These are phyloP conservation scores for Mucor irregularis DNA, from an alignment of 371 early-diverging fungal genomes.

Conservation along the genomic window DNA sequence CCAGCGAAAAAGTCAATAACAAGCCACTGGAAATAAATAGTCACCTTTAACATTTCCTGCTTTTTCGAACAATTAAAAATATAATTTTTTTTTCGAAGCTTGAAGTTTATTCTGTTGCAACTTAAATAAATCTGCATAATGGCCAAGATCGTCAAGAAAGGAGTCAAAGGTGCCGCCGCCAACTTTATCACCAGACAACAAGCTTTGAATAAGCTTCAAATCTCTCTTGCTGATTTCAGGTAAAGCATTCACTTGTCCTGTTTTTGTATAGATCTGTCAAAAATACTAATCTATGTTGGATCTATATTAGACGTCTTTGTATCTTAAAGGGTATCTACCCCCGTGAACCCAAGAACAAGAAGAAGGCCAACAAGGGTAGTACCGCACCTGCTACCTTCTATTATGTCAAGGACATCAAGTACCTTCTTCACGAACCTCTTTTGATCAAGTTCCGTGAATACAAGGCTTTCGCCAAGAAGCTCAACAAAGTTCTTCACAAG, in stretches of 20 bases:
- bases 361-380: constrained; percentile 93
- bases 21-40: neutral
- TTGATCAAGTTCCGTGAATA: constrained; percentile 89
- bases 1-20: neutral
- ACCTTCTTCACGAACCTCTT: constrained; percentile 90
- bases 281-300: neutral
- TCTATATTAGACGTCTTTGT: constrained; percentile 79
- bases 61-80: neutral
- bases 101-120: constrained; percentile 8
- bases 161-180: constrained; percentile 86
- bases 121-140: constrained; percentile 36
- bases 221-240: constrained; percentile 93
- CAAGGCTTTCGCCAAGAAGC: constrained; percentile 82
- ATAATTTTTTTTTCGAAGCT: neutral
- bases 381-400: constrained; percentile 90
- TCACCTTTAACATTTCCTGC: neutral
- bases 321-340: constrained; percentile 99
- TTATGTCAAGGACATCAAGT: constrained; percentile 94
- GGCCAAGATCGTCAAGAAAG: constrained; percentile 86
- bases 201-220: constrained; percentile 93
- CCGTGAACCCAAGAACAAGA: constrained; percentile 91
- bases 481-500: constrained; percentile 84
- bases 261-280: constrained; percentile 5
- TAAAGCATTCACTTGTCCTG: constrained; percentile 26
- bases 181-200: constrained; percentile 91